Conservation (phyloP, 371 early-diverging fungal genomes). For the Mucor plumbeus region DNA sequence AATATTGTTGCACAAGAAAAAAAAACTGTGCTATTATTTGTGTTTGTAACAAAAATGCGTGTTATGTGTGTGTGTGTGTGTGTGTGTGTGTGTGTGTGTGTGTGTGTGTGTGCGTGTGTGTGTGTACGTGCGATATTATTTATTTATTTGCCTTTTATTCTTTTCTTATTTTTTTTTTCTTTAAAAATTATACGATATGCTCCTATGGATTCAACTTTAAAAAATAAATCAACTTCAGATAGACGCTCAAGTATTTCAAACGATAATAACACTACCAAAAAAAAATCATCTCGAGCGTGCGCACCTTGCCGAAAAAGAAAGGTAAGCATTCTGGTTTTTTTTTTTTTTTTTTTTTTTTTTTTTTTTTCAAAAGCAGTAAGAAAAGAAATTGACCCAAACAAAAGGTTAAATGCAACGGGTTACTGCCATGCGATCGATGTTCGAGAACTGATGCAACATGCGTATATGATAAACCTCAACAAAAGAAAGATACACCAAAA, state of each 20-base stretch:
- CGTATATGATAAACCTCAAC: slow-evolving; percentile 28
- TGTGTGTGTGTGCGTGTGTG: neutral
- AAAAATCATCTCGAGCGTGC: slow-evolving; percentile 34
- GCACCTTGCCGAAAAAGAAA: slow-evolving; percentile 34
- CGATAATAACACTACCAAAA: slow-evolving; percentile 17
- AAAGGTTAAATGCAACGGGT: slow-evolving; percentile 34
- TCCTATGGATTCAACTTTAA: slow-evolving; percentile 14
- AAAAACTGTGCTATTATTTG: neutral
- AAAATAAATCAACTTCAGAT: neutral
- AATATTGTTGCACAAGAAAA: neutral
- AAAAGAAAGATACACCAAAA: slow-evolving; percentile 21
- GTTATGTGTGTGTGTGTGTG: neutral
- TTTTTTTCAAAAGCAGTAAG: neutral
- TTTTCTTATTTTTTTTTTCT: slow-evolving; percentile 5
- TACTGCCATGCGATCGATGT: slow-evolving; percentile 31
- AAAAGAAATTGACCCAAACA: neutral
- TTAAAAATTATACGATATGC: slow-evolving; percentile 14
- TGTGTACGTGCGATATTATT: neutral
- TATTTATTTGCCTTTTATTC: neutral
- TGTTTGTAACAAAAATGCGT: neutral
- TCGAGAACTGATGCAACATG: slow-evolving; percentile 19
- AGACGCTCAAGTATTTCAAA: slow-evolving; percentile 20
- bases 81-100: neutral
- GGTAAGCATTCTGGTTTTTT: neutral
- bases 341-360: no score